A percentile compares a stretch with the other conserved stretches of the same genome.
These are phyloP conservation scores for Taphrina flavorubra DNA, from an alignment of 1,139 yeast species.

Conservation along the genomic window DNA sequence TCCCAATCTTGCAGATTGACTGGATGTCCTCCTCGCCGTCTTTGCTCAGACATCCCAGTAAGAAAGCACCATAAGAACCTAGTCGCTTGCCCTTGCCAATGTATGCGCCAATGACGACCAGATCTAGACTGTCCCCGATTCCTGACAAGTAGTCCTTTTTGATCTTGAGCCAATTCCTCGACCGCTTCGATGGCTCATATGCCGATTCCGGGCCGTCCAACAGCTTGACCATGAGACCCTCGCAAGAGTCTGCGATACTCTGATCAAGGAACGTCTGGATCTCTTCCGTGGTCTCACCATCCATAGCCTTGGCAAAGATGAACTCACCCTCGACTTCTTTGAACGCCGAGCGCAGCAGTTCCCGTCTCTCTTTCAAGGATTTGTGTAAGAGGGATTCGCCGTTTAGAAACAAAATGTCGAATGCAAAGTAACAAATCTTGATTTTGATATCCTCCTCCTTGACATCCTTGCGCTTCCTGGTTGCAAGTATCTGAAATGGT, in stretches of 20 bases:
- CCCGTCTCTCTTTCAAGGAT: constrained; percentile 73
- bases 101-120: constrained; percentile 93
- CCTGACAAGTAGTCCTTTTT: constrained; percentile 94
- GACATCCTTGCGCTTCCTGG: constrained; percentile 92
- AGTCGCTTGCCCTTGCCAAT: constrained; percentile 94
- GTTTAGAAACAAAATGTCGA: constrained; percentile 78
- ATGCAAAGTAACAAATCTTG: constrained; percentile 87
- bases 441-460: constrained; percentile 85
- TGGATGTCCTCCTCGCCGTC: constrained; percentile 86
- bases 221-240: constrained; percentile 94
- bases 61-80: constrained; percentile 90
- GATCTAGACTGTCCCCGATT: constrained; percentile 91
- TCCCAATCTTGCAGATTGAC: constrained; percentile 95
- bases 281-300: constrained; percentile 70
- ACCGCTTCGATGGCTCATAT: constrained; percentile 93
- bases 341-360: constrained; percentile 63
- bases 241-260: constrained; percentile 88
- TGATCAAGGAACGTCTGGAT: constrained; percentile 86
- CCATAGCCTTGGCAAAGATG: constrained; percentile 75
- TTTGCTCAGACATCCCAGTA: constrained; percentile 84
- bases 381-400: constrained; percentile 71
- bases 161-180: constrained; percentile 92
- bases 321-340: constrained; percentile 75
- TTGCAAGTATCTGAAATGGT: constrained; percentile 90
- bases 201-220: constrained; percentile 78